phyloP scores from a whole-genome alignment of 169 alveolate species.

The Cryptosporidium muris region DNA sequence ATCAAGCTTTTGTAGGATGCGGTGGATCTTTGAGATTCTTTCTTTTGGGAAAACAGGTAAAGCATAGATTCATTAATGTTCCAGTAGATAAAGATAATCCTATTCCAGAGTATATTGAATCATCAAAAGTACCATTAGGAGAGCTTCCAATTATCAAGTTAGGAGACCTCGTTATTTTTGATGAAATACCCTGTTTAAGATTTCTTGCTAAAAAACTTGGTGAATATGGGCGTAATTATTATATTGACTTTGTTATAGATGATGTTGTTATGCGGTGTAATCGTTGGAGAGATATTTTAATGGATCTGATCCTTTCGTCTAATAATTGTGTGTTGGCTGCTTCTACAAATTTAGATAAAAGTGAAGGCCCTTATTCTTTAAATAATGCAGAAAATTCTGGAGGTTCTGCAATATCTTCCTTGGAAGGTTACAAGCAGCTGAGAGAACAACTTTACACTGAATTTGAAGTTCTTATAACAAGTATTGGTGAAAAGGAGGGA shows the following conservation, averaged over 20 bases:
- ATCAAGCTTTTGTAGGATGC: conserved; percentile 42
- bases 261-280: conserved; percentile 54
- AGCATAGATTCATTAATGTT: conserved; percentile 62
- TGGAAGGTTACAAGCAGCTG: conserved; percentile 21
- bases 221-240: conserved; percentile 66
- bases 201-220: conserved; percentile 60
- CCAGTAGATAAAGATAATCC: conserved; percentile 60
- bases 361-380: neutral
- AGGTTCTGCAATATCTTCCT: neutral
- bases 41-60: conserved; percentile 56
- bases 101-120: conserved; percentile 41
- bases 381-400: neutral
- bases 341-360: no score
- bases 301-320: conserved; percentile 18
- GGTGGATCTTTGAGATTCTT: conserved; percentile 68
- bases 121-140: conserved; percentile 57
- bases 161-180: conserved; percentile 49
- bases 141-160: conserved; percentile 55
- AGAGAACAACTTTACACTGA: conserved; percentile 63
- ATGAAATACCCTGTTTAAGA: conserved; percentile 63
- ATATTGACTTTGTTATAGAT: conserved; percentile 59
- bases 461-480: conserved; percentile 44
- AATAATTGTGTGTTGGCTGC: no score
- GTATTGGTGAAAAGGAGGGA: conserved; percentile 53
- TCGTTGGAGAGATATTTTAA: conserved; percentile 59